phyloP scores from a whole-genome alignment of 179 eudicot species.

The Silene coronaria region DNA sequence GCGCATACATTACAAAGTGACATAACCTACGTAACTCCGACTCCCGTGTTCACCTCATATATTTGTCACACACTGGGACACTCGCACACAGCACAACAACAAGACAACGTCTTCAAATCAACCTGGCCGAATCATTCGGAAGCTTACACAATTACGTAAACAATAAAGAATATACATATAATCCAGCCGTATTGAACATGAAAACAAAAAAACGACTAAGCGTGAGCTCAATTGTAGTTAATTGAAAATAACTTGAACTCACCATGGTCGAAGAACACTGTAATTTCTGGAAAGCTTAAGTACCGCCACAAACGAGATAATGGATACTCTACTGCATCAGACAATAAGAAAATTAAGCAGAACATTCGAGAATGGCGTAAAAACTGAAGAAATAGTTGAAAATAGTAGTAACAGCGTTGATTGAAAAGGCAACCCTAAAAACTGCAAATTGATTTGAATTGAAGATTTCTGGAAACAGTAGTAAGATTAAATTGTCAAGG shows the following conservation, averaged over 20 bases:
- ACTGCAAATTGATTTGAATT: background rate
- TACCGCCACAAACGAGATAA: background rate
- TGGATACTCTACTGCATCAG: background rate
- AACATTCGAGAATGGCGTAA: background rate
- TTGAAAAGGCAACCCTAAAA: background rate
- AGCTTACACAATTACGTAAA: background rate
- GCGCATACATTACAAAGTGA: background rate
- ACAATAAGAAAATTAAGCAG: background rate
- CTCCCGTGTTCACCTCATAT: background rate
- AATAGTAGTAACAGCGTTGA: background rate
- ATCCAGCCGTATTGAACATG: background rate
- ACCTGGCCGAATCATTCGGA: background rate
- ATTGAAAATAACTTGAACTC: background rate
- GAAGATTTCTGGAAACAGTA: background rate
- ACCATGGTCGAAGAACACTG: slow-evolving; percentile 11
- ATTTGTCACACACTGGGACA: background rate
- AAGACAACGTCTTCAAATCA: background rate
- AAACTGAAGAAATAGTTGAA: background rate
- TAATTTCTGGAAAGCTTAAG: background rate
- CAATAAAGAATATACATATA: background rate
- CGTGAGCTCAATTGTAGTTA: background rate
- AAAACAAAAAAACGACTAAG: background rate
- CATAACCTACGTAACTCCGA: background rate
- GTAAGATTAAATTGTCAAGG: background rate
- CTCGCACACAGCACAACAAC: background rate